Conservation (phyloP, 495 filamentous ascomycete species). For the Podospora comata region DNA sequence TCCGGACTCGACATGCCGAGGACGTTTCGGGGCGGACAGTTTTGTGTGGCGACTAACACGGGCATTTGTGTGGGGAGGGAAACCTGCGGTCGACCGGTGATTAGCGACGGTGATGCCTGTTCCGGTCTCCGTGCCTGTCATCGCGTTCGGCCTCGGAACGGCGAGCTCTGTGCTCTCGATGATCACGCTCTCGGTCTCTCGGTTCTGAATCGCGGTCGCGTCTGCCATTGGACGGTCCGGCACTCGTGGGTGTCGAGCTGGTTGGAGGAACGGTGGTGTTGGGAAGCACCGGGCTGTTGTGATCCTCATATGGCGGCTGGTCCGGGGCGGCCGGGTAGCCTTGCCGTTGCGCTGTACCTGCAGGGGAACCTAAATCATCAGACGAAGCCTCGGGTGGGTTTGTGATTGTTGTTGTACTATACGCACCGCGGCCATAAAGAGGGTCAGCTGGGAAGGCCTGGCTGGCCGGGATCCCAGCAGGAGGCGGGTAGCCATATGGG, state of each 20-base stretch:
- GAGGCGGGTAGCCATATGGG: slow-evolving; percentile 34
- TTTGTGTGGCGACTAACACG: slow-evolving; percentile 6
- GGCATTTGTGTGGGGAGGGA: not conserved
- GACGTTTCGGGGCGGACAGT: not conserved
- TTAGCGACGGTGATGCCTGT: slow-evolving; percentile 33
- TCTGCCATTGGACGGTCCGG: slow-evolving; percentile 35
- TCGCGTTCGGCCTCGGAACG: slow-evolving; percentile 27
- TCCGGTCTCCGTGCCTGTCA: slow-evolving; percentile 29
- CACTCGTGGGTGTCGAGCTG: slow-evolving; percentile 24
- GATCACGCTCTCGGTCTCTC: slow-evolving; percentile 32
- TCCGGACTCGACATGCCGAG: slow-evolving; percentile 10
- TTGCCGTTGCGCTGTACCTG: slow-evolving; percentile 40
- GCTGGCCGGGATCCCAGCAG: slow-evolving; percentile 29
- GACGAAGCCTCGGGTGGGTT: slow-evolving; percentile 36
- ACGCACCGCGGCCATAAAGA: slow-evolving; percentile 52
- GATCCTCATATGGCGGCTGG: slow-evolving; percentile 29
- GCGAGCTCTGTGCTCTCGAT: slow-evolving; percentile 19
- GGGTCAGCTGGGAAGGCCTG: slow-evolving; percentile 44
- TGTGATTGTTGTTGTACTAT: slow-evolving; percentile 29
- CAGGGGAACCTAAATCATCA: slow-evolving; percentile 53
- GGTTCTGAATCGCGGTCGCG: slow-evolving; percentile 42
- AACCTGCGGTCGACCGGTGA: slow-evolving; percentile 11
- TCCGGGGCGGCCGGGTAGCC: slow-evolving; percentile 38
- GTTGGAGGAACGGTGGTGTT: slow-evolving; percentile 21
- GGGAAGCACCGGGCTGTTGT: slow-evolving; percentile 19